Conservation (phyloP, 2,329 filamentous ascomycete genomes). For the Emergomyces pasteurianus region DNA sequence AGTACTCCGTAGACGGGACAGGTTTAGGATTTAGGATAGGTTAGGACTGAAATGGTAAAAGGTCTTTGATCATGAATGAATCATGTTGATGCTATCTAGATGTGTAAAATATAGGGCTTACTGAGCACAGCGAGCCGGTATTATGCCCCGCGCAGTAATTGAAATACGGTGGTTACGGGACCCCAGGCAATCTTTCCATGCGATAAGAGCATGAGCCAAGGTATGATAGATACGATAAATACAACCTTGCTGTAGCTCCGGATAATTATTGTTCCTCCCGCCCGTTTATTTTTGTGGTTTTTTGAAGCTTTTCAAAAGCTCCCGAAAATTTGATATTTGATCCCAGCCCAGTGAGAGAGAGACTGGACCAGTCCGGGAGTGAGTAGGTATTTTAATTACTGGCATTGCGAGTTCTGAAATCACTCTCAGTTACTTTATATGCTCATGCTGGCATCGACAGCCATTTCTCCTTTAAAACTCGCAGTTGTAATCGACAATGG, state of each 20-base stretch:
- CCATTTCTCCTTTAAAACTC: neutral
- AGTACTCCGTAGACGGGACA: neutral
- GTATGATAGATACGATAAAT: neutral
- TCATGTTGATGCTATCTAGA: too few relatives aligned
- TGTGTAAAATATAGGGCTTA: too few relatives aligned
- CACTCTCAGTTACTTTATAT: neutral
- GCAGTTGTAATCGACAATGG: constrained; percentile 17
- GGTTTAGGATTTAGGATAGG: neutral
- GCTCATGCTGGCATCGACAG: neutral
- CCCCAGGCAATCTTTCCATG: neutral
- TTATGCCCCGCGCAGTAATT: neutral
- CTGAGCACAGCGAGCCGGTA: too few relatives aligned
- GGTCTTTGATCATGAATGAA: too few relatives aligned
- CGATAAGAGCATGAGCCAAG: neutral
- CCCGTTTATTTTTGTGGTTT: neutral
- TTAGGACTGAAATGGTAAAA: too few relatives aligned
- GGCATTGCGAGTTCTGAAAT: neutral
- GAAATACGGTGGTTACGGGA: neutral
- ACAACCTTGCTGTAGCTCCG: neutral
- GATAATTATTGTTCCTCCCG: neutral
- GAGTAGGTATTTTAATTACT: neutral
- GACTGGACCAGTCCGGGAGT: neutral
- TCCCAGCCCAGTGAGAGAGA: neutral
- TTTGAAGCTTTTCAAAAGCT: neutral
- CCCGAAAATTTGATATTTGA: neutral